These are phyloP conservation scores for Leishmania arabica DNA, from an alignment of 208 protist genomes.

Conservation along the genomic window DNA sequence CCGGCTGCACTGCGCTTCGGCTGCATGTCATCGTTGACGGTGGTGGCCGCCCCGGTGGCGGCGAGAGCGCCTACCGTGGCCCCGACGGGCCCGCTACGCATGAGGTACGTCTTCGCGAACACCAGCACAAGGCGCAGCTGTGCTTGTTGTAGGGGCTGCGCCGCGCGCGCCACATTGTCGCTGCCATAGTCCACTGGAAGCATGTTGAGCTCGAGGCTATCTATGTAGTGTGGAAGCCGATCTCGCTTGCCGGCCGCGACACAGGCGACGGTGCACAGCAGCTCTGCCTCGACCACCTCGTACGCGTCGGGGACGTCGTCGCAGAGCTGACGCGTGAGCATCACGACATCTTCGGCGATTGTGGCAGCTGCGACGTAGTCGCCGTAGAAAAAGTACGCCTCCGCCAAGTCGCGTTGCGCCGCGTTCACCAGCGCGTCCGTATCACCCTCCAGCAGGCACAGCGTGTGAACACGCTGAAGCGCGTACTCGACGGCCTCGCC, in stretches of 20 bases:
- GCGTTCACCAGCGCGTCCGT: conserved; percentile 45
- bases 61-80: neutral
- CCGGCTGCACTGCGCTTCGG: neutral
- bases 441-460: conserved; percentile 48
- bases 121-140: conserved; percentile 47
- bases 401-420: conserved; percentile 51
- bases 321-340: conserved; percentile 45
- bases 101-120: conserved; percentile 21
- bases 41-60: neutral
- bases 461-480: conserved; percentile 57
- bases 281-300: conserved; percentile 42
- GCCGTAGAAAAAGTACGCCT: conserved; percentile 52
- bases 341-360: conserved; percentile 56
- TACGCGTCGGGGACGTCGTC: conserved; percentile 26
- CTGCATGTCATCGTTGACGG: neutral
- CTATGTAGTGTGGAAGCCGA: conserved; percentile 24
- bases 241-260: conserved; percentile 27
- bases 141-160: conserved; percentile 34
- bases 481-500: conserved; percentile 46
- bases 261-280: conserved; percentile 30
- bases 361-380: conserved; percentile 40
- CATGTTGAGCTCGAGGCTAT: conserved; percentile 22
- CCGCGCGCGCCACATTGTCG: neutral
- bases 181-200: conserved; percentile 17
- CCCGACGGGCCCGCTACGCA: neutral